Base-by-base conservation (phyloP, 768 basidiomycete genomes). In the Royoungia palumana region DNA sequence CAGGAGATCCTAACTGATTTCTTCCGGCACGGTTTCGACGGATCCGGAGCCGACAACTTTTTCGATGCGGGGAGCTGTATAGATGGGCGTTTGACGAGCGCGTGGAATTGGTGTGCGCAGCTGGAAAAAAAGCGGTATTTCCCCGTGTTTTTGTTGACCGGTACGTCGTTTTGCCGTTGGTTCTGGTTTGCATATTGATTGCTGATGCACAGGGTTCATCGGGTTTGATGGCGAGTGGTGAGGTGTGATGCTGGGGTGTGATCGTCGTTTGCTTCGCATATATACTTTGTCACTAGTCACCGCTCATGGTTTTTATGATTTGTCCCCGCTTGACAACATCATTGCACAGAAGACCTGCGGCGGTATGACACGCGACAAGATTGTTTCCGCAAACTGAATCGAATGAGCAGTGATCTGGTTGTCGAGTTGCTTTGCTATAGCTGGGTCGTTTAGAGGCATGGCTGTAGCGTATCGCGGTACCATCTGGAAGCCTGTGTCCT, bases 211-310 rank as follows among this genome's bases (percentile, higher is more conserved):
- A 88, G 89, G 89, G 9, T 91, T 91, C 59, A 76, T 85, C 54
- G 89, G 89, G 21, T 92, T 92, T 55, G 89, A 92, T 61, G 89
- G 89, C 45, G 84, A 88, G 51, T 92, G 89, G 89, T 91, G 72
- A 70, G 39, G 19, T 2, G 3, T 11, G 50, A 39, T 30, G 21
- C 20, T 25, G 30, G 6, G 21, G 27, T 1, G 27, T 1, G 35
- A 17, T 44, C 1, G 13, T 13, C 17, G 8, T 19, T 36, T 35
- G 28, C 10, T 30, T 14, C 52, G 24, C 10, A 16, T 25, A 30
- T 35, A 3, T 20, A 39, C 32, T 16, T 16, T 6, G 9, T 32
- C 32, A 14, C 32, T 32, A 32, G 25, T 30, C 14, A 32, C 32
- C 32, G 13, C 30, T 7, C 6, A 3, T 32, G 2, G 30, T 14